Evolutionary conservation across 2,329 filamentous ascomycete genomes (phyloP), one percentile per base, ranked within the genome.

Genomic region (Aspergillus calidoustus): DNA sequence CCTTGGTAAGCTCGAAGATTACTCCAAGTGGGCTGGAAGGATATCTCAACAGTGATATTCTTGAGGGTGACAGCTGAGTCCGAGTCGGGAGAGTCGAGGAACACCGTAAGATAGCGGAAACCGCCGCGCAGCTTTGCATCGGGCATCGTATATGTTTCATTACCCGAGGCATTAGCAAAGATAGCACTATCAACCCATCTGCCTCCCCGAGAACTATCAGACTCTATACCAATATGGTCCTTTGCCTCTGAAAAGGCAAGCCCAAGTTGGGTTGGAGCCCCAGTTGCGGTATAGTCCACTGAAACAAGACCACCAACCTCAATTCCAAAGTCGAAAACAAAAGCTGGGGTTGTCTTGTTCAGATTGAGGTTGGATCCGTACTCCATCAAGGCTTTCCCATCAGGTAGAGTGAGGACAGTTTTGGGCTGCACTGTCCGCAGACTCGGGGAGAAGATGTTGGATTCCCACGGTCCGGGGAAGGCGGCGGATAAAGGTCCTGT

Each of bases 1-100:
- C 83, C 83, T 17, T 76, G 78, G 64, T 84, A 84, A 7, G 77
- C 77, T 43, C 77, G 75, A 2, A 83, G 78, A 59, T 84, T 52
- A 19, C 30, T 38, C 50, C 50, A 52, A 7, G 30, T 52, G 17
- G 50, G 31, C 30, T 52, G 50, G 50, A 38, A 52, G 3, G 50
- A 38, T 23, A 52, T n/a, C 11, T 41, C 50, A 11, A 52, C 17
- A 11, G 50, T 52, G 7, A 52, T n/a, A 19, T 41, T 41, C 25
- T 9, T 11, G n/a, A 52, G 19, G 1, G 30, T 41, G 4, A 41
- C 13, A 38, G n/a, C 30, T 15, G 50, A 38, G 11, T 52, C 19
- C 3, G 50, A 4, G 7, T 11, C 13, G 9, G 50, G 11, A 17
- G 17, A 22, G 13, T 30, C 25, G 7, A 52, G 30, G 30, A 52